Conservation (phyloP, 2,329 filamentous ascomycete species). For the Curvularia sp. region DNA sequence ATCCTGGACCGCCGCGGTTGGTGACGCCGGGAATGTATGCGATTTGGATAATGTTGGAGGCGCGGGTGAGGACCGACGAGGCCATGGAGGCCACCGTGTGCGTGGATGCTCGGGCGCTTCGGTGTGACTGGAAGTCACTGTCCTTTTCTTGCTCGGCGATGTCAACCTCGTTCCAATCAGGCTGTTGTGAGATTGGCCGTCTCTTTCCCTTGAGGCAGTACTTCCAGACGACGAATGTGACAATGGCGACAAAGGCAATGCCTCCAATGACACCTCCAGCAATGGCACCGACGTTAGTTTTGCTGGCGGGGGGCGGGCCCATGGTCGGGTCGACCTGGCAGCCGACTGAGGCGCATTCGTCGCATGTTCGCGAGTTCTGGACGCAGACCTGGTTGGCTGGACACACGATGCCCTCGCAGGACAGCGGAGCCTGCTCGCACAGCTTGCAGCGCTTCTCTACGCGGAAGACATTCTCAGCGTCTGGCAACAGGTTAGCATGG, state of each 20-base stretch:
- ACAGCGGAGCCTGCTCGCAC: constrained; percentile 58
- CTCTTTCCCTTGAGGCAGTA: constrained; percentile 85
- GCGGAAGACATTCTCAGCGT: constrained; percentile 48
- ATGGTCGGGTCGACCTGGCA: constrained; percentile 57
- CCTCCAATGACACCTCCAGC: constrained; percentile 91
- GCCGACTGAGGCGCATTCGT: constrained; percentile 63
- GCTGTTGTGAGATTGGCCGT: constrained; percentile 61
- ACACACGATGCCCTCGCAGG: constrained; percentile 65
- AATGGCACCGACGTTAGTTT: constrained; percentile 79
- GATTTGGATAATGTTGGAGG: constrained; percentile 99
- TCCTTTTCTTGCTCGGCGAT: constrained; percentile 64
- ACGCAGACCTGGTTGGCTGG: constrained; percentile 63
- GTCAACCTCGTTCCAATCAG: constrained; percentile 63
- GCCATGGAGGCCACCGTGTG: constrained; percentile 91
- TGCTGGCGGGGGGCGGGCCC: constrained; percentile 32
- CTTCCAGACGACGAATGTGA: constrained; percentile 84
- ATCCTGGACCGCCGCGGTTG: constrained; percentile 83
- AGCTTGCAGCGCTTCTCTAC: constrained; percentile 66
- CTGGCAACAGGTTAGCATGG: constrained; percentile 30
- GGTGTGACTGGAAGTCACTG: constrained; percentile 61
- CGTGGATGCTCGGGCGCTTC: constrained; percentile 74
- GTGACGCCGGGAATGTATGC: constrained; percentile 98
- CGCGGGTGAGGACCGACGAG: constrained; percentile 91
- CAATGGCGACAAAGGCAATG: constrained; percentile 72
- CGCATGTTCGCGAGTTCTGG: constrained; percentile 65